Percentiles rank a stretch among this genome's conserved stretches.
Conservation (phyloP, 148 eudicot species). For the Vaccinium darrowii region DNA sequence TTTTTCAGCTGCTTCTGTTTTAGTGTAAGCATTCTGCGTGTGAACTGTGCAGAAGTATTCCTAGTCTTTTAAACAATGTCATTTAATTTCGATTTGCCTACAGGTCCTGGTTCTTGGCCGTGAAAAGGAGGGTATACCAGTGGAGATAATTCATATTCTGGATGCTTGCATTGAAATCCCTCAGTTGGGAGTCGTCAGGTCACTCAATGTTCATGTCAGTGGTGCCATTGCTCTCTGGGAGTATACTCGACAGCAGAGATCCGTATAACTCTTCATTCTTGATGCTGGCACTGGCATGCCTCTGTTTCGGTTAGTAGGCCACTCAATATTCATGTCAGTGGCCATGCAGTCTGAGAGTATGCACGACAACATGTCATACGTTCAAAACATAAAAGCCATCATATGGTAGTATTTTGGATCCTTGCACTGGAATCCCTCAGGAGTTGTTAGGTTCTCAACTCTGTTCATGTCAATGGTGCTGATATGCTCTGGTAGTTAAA, state of each 20-base stretch:
- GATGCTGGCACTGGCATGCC: constrained; percentile 70
- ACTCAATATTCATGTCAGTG: constrained; percentile 92
- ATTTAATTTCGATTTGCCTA: background rate
- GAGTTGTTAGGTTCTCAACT: constrained; percentile 71
- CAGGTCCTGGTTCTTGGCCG: constrained; percentile 98
- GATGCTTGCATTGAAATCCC: constrained; percentile 98
- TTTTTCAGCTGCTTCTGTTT: background rate
- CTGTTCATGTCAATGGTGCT: constrained; percentile 86
- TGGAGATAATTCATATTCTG: constrained; percentile 81
- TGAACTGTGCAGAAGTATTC: background rate
- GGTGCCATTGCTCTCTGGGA: constrained; percentile 99
- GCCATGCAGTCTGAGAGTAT: constrained; percentile 89
- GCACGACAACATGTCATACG: constrained; percentile 57
- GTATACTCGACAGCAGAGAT: constrained; percentile 92
- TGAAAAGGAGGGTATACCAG: constrained; percentile 98
- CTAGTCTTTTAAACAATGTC: background rate
- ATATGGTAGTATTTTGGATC: constrained; percentile 44
- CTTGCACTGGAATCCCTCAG: constrained; percentile 83
- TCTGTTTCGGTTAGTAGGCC: constrained; percentile 76
- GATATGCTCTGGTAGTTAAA: constrained; percentile 66
- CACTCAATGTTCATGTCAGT: constrained; percentile 98
- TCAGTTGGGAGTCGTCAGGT: constrained; percentile 90
- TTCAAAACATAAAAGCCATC: background rate
- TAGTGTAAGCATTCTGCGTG: background rate
- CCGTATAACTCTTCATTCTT: constrained; percentile 25